phyloP scores from a whole-genome alignment of 2,329 filamentous ascomycete genomes.

The Diaporthe vexans region DNA sequence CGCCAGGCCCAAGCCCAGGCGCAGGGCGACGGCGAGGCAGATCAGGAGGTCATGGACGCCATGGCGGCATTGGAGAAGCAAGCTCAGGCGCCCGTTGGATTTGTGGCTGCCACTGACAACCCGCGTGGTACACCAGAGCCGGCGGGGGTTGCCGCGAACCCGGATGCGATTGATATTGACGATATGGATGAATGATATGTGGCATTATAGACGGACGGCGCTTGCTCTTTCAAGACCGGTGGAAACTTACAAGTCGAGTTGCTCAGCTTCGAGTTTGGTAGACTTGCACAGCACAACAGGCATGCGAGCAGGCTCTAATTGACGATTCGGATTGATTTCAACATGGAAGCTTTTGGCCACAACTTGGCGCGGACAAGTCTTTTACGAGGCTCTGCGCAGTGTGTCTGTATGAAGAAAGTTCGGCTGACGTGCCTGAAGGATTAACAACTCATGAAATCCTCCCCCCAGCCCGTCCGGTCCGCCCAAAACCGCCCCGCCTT shows the following conservation, averaged over 20 bases:
- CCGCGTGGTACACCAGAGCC: constrained; percentile 68
- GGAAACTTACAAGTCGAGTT: constrained; percentile 1
- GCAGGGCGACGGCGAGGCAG: constrained; percentile 59
- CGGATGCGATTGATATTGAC: constrained; percentile 88
- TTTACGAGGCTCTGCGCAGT: not conserved
- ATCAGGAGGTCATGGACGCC: constrained; percentile 76
- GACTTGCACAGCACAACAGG: constrained; percentile 10
- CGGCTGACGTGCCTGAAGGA: constrained; percentile 22
- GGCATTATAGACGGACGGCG: constrained; percentile 29
- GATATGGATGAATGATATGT: constrained; percentile 72
- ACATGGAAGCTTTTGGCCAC: not conserved
- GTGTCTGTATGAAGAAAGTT: constrained; percentile 4
- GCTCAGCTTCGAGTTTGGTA: not conserved
- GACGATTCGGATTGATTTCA: constrained; percentile 25
- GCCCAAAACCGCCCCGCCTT: not conserved
- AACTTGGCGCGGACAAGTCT: not conserved
- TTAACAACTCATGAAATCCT: not conserved
- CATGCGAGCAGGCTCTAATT: constrained; percentile 6
- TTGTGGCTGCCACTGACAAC: constrained; percentile 87
- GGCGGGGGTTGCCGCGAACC: constrained; percentile 72
- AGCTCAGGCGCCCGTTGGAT: constrained; percentile 88
- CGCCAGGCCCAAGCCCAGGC: constrained; percentile 73
- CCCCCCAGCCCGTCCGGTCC: not conserved
- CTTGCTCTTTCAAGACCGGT: constrained; percentile 14
- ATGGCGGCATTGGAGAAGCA: constrained; percentile 93